phyloP scores from a whole-genome alignment of 495 filamentous ascomycete species.

The Parmelia sp. region DNA sequence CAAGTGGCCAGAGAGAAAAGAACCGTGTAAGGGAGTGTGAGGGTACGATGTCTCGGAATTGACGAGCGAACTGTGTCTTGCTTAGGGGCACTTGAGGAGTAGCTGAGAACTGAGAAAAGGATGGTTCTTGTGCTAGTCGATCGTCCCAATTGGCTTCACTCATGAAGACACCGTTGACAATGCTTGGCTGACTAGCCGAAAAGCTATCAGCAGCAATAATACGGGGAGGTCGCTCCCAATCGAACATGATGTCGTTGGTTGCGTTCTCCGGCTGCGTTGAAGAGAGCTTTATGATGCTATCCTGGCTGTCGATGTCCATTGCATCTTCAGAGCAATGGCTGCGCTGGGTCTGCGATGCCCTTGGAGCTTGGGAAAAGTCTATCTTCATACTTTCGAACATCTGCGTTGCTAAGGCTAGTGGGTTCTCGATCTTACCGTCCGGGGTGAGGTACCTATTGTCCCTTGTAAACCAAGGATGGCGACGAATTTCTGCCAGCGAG shows the following conservation, averaged over 20 bases:
- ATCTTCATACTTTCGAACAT: slow-evolving; percentile 94
- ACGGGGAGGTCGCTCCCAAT: slow-evolving; percentile 64
- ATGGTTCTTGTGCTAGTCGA: slow-evolving; percentile 76
- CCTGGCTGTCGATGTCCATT: slow-evolving; percentile 39
- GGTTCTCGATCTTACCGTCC: slow-evolving; percentile 72
- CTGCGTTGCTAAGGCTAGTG: slow-evolving; percentile 74
- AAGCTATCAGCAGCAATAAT: slow-evolving; percentile 46
- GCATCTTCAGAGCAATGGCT: slow-evolving; percentile 38
- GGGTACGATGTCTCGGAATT: slow-evolving; percentile 83
- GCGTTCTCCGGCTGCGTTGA: slow-evolving; percentile 79
- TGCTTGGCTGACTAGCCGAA: slow-evolving; percentile 45
- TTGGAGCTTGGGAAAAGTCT: slow-evolving; percentile 68
- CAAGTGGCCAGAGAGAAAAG: slow-evolving; percentile 74
- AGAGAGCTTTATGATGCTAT: slow-evolving; percentile 38
- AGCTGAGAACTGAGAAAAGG: slow-evolving; percentile 85
- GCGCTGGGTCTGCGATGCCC: slow-evolving; percentile 38
- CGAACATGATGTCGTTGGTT: slow-evolving; percentile 60
- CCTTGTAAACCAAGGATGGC: slow-evolving; percentile 93
- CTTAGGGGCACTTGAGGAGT: slow-evolving; percentile 72
- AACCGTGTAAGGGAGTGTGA: slow-evolving; percentile 81
- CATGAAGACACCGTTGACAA: slow-evolving; percentile 26
- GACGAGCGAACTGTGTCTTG: slow-evolving; percentile 77
- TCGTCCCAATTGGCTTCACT: slow-evolving; percentile 45
- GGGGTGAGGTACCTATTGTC: slow-evolving; percentile 66
- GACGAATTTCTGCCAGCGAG: slow-evolving; percentile 76